phyloP scores from a whole-genome alignment of 768 basidiomycete genomes.

The Tricholoma bakamatsutake region DNA sequence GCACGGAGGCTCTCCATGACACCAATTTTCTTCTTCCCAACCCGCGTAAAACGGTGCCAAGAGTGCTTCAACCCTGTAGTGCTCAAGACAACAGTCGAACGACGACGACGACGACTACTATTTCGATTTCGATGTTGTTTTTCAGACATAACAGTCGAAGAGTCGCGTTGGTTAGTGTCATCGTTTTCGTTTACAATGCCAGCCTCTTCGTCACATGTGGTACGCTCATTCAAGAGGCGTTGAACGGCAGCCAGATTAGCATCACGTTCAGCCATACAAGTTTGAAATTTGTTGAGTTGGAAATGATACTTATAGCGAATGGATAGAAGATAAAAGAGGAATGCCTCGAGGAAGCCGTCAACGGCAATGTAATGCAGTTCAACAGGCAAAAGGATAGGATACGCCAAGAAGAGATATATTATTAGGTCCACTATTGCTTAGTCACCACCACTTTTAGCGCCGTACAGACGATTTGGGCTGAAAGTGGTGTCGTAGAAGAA shows the following conservation, averaged over 20 bases:
- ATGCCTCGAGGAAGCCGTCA: no score
- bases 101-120: background rate
- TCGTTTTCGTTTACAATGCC: background rate
- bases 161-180: background rate
- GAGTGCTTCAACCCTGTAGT: constrained; percentile 24
- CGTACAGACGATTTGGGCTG: no score
- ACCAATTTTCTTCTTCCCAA: constrained; percentile 40
- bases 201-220: background rate
- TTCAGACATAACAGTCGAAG: background rate
- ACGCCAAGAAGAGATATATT: no score
- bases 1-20: constrained; percentile 37
- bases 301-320: no score
- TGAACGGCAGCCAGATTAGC: background rate
- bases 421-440: no score
- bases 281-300: background rate
- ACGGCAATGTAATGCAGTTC: no score
- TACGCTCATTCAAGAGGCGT: background rate
- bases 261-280: background rate
- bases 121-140: constrained; percentile 1
- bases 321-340: no score
- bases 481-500: no score
- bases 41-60: constrained; percentile 40
- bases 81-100: background rate
- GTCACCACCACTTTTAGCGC: no score
- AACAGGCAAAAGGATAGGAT: no score